Evolutionary conservation across 139 green algal species (phyloP), one percentile per base, ranked within the genome.

Genomic region (Tetraselmis striata): DNA sequence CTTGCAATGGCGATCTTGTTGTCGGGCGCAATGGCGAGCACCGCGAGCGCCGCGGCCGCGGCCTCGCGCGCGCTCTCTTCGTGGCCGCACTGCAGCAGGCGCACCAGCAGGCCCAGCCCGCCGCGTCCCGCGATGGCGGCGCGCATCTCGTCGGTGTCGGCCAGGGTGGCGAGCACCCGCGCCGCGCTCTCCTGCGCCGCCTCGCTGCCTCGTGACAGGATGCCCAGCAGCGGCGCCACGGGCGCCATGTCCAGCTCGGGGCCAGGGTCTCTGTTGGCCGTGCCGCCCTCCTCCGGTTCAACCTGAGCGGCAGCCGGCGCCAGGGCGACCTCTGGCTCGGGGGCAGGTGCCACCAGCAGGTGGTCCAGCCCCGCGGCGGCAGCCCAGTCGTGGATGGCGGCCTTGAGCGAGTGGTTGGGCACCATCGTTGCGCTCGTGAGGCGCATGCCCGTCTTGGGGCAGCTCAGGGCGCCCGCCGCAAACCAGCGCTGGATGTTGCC

Each of bases 141-240:
- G 11, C 45, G 45, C 45, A 84, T 84, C 2, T 84, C 59, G 31
- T 84, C 81, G 76, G 76, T 84, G 59, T 84, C 79, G 2, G 81
- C 81, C 2, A 84, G 75, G 29, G 79, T 84, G 18, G 81, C 81
- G 1, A 84, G 26, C n/a, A 32, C 74, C 28, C 80, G 81, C 28
- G 81, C 29, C 59, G 75, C 75, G 29, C 80, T 29, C 31, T 84
- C 45, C 45, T 18, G 45, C 45, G 45, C 45, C 45, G 11, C 45
- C 45, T 67, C 45, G 11, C 11, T 25, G 11, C 45, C 45, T 18
- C 11, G 5, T 18, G 5, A 18, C 45, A 67, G 45, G 5, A 67
- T 67, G 11, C 18, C 11, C 5, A 67, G 45, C 18, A 67, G 45
- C 5, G 45, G 45, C 45, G 45, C 45, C 5, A 67, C 45, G 18